phyloP scores from a whole-genome alignment of 352 stramenopile species.

The Phytophthora meadii region DNA sequence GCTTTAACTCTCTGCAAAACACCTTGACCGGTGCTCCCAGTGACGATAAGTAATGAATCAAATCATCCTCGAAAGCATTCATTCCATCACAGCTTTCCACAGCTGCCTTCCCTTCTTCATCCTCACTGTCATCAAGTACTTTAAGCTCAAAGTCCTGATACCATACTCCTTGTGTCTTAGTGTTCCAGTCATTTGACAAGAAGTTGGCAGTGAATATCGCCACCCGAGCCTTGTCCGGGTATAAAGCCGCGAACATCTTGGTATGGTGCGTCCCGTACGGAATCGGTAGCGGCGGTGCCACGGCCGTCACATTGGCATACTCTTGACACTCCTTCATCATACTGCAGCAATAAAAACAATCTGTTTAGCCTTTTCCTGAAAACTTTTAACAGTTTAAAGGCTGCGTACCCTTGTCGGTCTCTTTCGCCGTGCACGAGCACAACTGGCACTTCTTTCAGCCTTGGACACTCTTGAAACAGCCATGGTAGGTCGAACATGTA shows the following conservation, averaged over 20 bases:
- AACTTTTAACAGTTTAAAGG: background rate
- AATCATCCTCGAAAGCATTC: slow-evolving; percentile 67
- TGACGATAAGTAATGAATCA: slow-evolving; percentile 66
- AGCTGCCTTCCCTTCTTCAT: slow-evolving; percentile 31
- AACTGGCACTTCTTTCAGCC: slow-evolving; percentile 67
- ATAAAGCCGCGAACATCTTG: slow-evolving; percentile 86
- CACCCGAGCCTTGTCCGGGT: slow-evolving; percentile 68
- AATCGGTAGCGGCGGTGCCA: slow-evolving; percentile 78
- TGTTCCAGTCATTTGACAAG: slow-evolving; percentile 78
- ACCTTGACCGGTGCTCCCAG: slow-evolving; percentile 50
- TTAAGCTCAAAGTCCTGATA: slow-evolving; percentile 84
- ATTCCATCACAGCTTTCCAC: background rate
- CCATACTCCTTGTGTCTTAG: slow-evolving; percentile 88
- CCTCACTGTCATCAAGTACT: slow-evolving; percentile 40
- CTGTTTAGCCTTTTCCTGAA: background rate
- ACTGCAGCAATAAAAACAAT: slow-evolving; percentile 23
- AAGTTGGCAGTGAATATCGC: slow-evolving; percentile 91
- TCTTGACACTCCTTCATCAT: slow-evolving; percentile 64
- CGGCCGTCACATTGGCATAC: slow-evolving; percentile 67
- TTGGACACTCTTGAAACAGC: slow-evolving; percentile 71
- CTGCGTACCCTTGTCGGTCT: slow-evolving; percentile 45
- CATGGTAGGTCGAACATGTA: slow-evolving; percentile 85
- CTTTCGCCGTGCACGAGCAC: slow-evolving; percentile 82
- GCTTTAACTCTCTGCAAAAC: slow-evolving; percentile 58
- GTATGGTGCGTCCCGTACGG: slow-evolving; percentile 89